Evolutionary conservation across 2,329 filamentous ascomycete species (phyloP), one percentile per base, ranked within the genome.

Genomic region (Aspergillus hortae): DNA sequence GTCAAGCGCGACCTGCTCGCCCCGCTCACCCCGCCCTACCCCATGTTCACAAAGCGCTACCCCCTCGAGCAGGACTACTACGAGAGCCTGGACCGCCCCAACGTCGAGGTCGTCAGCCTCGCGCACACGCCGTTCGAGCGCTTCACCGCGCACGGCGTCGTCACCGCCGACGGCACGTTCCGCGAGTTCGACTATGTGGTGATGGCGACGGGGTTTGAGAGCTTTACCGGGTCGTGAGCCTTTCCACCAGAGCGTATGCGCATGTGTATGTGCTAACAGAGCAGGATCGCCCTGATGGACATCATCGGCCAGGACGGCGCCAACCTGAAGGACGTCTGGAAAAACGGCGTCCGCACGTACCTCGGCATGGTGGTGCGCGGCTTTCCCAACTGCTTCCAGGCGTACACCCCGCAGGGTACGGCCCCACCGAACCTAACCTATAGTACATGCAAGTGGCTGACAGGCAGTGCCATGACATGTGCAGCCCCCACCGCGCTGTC

Each of bases 1-100:
- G 64, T 67, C 38, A 76, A 77, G 61, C 67, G 74, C 44, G 75
- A 80, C 15, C 52, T 83, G 2, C 67, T 84, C 4, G 80, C 80
- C 0, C 82, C 81, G 0, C 55, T 73, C 9, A 63, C 77, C 43
- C 77, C 75, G 67, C 80, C 76, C 0, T 77, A 81, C 54, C 75
- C 70, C 40, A 82, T 81, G 56, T 81, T 78, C 7, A 70, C 74
- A 32, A 83, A 80, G 68, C 71, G 79, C 1, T 67, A 64, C 4
- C 70, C 65, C 2, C 68, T 80, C 0, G 78, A 81, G 56, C 69
- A 77, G 45, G 67, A 72, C 46, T 80, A 77, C 57, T 81, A 77
- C 57, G 78, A 81, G 53, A 67, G 71, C 7, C 68, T 77, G 38
- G 72, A 79, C 56, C 68, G 67, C 23, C 60, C 68, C 0, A 74